These are phyloP conservation scores for Lactifluus pinguis DNA, from an alignment of 768 basidiomycete genomes.

Conservation along the genomic window DNA sequence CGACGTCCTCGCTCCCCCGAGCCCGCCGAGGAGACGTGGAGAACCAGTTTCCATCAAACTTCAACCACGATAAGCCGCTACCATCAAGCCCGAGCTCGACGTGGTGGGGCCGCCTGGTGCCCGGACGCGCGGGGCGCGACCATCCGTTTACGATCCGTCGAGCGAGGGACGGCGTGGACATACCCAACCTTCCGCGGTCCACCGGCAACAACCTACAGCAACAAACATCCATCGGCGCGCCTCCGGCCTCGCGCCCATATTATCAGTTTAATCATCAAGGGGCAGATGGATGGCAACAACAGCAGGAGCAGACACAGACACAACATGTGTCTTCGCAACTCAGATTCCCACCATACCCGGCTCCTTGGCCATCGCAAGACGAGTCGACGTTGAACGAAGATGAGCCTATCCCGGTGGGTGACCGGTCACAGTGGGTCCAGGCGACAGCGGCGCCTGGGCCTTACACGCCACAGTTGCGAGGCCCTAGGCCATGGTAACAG, in stretches of 20 bases:
- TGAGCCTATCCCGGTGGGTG: slow-evolving; percentile 46
- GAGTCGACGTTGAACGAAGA: slow-evolving; percentile 38
- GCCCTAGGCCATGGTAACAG: too few relatives aligned
- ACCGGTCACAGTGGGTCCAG: slow-evolving; percentile 32
- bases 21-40: neutral
- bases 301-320: neutral
- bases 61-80: neutral
- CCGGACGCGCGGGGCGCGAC: slow-evolving; percentile 4
- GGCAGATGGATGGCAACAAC: neutral
- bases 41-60: neutral
- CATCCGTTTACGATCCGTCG: slow-evolving; percentile 7
- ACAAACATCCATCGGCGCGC: neutral
- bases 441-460: slow-evolving; percentile 13
- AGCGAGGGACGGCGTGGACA: neutral
- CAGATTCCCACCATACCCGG: neutral
- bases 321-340: neutral
- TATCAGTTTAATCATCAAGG: neutral
- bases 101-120: neutral
- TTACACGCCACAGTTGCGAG: neutral
- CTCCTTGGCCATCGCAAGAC: slow-evolving; percentile 27
- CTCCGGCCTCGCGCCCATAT: neutral
- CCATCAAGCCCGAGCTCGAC: neutral
- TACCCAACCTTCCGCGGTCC: neutral
- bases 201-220: neutral
- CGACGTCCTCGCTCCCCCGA: neutral